These are phyloP conservation scores for Vitis hybrid DNA, from an alignment of 177 flowering plant species.

Conservation along the genomic window DNA sequence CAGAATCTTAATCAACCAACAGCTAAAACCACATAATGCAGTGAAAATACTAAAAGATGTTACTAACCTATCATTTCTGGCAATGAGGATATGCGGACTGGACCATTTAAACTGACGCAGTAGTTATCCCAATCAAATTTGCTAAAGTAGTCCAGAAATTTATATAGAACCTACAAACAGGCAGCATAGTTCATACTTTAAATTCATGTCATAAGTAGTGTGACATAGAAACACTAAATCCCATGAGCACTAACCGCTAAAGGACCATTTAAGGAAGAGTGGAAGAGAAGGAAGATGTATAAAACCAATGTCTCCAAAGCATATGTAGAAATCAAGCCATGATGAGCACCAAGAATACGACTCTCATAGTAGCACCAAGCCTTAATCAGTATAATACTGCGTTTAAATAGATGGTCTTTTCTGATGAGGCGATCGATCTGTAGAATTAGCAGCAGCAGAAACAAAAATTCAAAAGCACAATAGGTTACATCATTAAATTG, in stretches of 20 bases:
- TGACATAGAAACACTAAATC: not conserved
- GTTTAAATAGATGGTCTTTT: constrained; percentile 80
- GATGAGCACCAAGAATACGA: constrained; percentile 93
- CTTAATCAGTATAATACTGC: constrained; percentile 85
- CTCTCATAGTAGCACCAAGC: constrained; percentile 99
- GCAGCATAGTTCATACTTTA: not conserved
- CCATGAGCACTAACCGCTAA: constrained; percentile 61
- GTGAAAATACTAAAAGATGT: constrained; percentile 6
- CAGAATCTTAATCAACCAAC: constrained; percentile 1
- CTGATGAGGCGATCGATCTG: constrained; percentile 85
- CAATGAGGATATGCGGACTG: constrained; percentile 60
- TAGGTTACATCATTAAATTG: not conserved
- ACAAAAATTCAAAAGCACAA: not conserved
- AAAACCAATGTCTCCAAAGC: constrained; percentile 89
- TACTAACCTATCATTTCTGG: constrained; percentile 76
- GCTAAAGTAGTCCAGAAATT: constrained; percentile 92
- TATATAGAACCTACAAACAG: constrained; percentile 69
- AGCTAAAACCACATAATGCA: not conserved
- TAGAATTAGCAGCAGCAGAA: constrained; percentile 8
- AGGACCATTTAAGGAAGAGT: constrained; percentile 76
- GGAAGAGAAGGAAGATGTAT: constrained; percentile 81
- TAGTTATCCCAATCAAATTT: constrained; percentile 93
- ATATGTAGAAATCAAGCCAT: constrained; percentile 89
- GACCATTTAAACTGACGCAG: constrained; percentile 83
- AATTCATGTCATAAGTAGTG: constrained; percentile 2